These are phyloP conservation scores for Podospora pseudopauciseta DNA, from an alignment of 495 filamentous ascomycete species.

Conservation along the genomic window DNA sequence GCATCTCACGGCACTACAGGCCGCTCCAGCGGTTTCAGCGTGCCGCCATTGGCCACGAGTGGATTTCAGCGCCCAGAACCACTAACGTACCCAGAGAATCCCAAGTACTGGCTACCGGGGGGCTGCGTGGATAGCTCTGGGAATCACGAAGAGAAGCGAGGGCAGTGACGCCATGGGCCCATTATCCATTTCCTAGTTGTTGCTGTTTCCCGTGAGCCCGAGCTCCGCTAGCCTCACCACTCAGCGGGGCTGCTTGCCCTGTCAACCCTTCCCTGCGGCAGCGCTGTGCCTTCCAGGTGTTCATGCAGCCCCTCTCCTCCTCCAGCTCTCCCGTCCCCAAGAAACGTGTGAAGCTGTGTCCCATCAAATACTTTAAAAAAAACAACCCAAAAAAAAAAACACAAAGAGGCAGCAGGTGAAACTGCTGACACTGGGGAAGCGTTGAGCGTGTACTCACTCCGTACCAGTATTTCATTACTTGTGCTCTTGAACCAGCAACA, in stretches of 20 bases:
- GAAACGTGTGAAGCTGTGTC: neutral
- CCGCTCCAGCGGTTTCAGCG: conserved; percentile 9
- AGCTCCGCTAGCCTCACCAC: neutral
- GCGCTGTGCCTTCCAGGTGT: neutral
- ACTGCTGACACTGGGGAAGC: neutral
- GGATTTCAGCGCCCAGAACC: neutral
- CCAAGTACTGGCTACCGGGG: conserved; percentile 8
- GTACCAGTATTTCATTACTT: no score
- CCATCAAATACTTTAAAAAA: neutral
- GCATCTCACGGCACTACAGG: neutral
- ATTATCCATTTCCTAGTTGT: no score
- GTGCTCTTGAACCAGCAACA: neutral
- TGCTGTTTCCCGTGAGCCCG: neutral
- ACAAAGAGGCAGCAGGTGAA: neutral
- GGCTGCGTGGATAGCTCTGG: neutral
- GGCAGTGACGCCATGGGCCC: conserved; percentile 5
- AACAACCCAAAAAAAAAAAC: neutral
- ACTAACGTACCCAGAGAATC: neutral
- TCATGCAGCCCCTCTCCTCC: neutral
- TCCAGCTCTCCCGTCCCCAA: no score
- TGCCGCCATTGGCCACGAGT: neutral
- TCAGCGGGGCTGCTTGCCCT: neutral
- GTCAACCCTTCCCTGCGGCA: conserved; percentile 2
- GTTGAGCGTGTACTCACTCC: no score
- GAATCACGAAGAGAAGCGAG: no score